A percentile compares a stretch with the other conserved stretches of the same genome.
Conservation (phyloP, 257 asterid species). For the Verbascum thapsus region DNA sequence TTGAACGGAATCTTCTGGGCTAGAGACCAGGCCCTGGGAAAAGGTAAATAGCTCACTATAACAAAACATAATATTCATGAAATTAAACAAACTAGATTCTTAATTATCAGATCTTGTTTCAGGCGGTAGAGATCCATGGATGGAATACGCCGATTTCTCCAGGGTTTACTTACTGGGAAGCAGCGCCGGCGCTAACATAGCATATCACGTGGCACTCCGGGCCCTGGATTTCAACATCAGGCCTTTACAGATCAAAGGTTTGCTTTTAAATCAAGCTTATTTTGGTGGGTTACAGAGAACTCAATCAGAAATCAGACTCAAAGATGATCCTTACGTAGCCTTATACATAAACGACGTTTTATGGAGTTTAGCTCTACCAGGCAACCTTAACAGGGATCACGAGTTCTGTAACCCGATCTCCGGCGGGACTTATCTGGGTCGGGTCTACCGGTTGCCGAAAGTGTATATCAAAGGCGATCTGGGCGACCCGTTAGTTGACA, state of each 20-base stretch:
- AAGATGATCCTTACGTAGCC: constrained; percentile 30
- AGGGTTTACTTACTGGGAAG: constrained; percentile 36
- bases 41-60: no score
- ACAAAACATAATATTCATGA: no score
- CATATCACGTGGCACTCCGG: constrained; percentile 36
- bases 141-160: constrained; percentile 42
- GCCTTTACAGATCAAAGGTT: constrained; percentile 33
- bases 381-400: constrained; percentile 36
- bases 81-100: no score
- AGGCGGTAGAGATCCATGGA: constrained; percentile 40
- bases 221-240: constrained; percentile 28
- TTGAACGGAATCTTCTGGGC: constrained; percentile 38
- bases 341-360: constrained; percentile 34
- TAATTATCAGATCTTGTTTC: no score
- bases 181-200: constrained; percentile 45
- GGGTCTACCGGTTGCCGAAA: constrained; percentile 33
- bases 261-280: constrained; percentile 39
- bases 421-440: constrained; percentile 31
- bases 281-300: constrained; percentile 39
- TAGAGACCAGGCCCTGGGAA: constrained; percentile 30
- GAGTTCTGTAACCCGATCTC: constrained; percentile 43
- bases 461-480: constrained; percentile 31
- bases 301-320: constrained; percentile 29
- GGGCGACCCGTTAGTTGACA: constrained; percentile 37
- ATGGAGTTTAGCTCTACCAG: constrained; percentile 39